Conservation (phyloP, 176 grass and related monocot genomes). For the Aegilops longissima region DNA sequence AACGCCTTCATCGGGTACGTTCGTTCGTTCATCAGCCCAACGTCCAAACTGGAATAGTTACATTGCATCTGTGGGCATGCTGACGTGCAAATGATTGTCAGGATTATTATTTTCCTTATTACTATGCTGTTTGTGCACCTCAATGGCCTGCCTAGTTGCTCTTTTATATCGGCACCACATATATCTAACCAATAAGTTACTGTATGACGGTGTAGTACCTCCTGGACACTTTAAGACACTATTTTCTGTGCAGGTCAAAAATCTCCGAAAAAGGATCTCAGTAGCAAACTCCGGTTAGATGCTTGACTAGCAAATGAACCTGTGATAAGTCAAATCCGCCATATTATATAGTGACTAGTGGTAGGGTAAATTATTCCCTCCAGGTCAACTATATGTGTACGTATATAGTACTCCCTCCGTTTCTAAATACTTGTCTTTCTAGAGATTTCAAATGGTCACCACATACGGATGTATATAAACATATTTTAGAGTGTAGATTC, state of each 20-base stretch:
- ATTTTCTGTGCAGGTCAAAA: not conserved
- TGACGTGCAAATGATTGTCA: not conserved
- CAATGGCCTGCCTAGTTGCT: not conserved
- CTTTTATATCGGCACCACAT: too few relatives aligned
- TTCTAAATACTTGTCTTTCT: too few relatives aligned
- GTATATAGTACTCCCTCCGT: too few relatives aligned
- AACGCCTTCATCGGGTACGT: constrained; percentile 34
- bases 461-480: too few relatives aligned
- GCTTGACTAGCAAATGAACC: not conserved
- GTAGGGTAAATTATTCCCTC: not conserved
- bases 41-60: not conserved
- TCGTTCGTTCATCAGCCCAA: not conserved
- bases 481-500: too few relatives aligned
- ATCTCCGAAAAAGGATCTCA: not conserved
- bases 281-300: not conserved
- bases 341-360: not conserved
- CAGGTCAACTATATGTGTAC: not conserved
- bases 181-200: too few relatives aligned
- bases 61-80: not conserved
- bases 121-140: not conserved
- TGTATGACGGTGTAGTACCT: not conserved
- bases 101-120: too few relatives aligned
- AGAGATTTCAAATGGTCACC: too few relatives aligned
- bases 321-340: not conserved
- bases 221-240: not conserved